Evolutionary conservation across 768 basidiomycete species (phyloP), one percentile per base, ranked within the genome.

Genomic region (Russula foetens): DNA sequence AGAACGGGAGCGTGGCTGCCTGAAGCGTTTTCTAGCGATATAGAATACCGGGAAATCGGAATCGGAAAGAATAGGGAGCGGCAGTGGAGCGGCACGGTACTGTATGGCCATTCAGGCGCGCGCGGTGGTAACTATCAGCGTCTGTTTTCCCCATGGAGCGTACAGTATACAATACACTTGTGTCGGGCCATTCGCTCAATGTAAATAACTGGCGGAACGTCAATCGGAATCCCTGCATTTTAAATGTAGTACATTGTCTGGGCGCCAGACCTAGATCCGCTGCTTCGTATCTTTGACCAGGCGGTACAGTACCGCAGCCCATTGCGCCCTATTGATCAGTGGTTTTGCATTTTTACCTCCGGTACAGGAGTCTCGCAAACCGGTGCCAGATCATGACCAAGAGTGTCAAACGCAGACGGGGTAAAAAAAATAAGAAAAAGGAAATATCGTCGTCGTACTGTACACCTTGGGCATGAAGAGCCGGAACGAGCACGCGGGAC

Each of bases 1-100:
- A 73, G 41, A 66, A 65, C 46, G 68, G 65, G 64, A 66, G 66
- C 48, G 67, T 68, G 49, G 52, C 45, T 26, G 39, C 38, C 12
- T 53, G 21, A 29, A 51, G 29, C 8, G 17, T 41, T 14, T 15
- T 33, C 8, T 7, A 26, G 29, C 35, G 35, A 12, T 28, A 15
- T 11, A 26, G 4, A n/a, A n/a, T n/a, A n/a, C 15, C 7, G 15
- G n/a, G 4, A 21, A 31, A 61, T 44, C 28, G 28, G 41, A 24
- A 33, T 33, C 31, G 31, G 31, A 33, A 12, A 35, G 14, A 44
- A 4, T 2, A 5, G 7, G 15, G 9, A 28, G 17, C n/a, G 26
- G 3, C 1, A n/a, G n/a, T n/a, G n/a, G n/a, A n/a, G n/a, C n/a
- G n/a, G n/a, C n/a, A n/a, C n/a, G n/a, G 39, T 23, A 11, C 24